A percentile compares a stretch with the other conserved stretches of the same genome.
Conservation (phyloP, 225 moss, liverwort and hornwort genomes). For the Takakia lepidozioides region DNA sequence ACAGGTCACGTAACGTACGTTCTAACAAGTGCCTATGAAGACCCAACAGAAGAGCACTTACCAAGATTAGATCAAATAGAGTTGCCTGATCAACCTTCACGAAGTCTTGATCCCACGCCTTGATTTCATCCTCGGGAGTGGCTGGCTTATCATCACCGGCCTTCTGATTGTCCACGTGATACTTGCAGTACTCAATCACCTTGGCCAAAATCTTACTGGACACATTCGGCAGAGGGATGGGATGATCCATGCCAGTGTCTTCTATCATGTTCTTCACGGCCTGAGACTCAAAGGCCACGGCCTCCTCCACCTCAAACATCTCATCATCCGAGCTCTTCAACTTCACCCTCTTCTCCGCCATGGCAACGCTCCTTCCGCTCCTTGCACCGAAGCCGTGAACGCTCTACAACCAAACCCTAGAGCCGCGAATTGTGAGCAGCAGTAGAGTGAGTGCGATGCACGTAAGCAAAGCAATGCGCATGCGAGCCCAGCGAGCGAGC, state of each 20-base stretch:
- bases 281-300: not conserved
- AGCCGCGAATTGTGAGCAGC: too few species aligned
- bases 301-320: not conserved
- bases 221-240: not conserved
- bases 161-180: not conserved
- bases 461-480: too few species aligned
- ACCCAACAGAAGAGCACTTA: not conserved
- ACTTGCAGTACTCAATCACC: too few species aligned
- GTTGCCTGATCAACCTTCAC: not conserved
- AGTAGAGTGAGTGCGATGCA: too few species aligned
- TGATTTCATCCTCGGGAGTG: too few species aligned
- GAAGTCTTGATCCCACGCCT: not conserved
- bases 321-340: not conserved
- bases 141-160: not conserved
- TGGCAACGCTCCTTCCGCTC: too few species aligned
- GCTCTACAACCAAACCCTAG: too few species aligned
- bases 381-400: too few species aligned
- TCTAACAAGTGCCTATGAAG: not conserved
- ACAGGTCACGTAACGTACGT: not conserved
- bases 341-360: not conserved
- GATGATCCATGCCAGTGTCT: not conserved
- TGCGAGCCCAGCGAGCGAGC: too few species aligned
- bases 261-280: not conserved
- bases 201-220: too few species aligned
- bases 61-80: not conserved